Evolutionary conservation across 225 moss, liverwort and hornwort genomes (phyloP).

Genomic region (Thuidium tamariscinum): DNA sequence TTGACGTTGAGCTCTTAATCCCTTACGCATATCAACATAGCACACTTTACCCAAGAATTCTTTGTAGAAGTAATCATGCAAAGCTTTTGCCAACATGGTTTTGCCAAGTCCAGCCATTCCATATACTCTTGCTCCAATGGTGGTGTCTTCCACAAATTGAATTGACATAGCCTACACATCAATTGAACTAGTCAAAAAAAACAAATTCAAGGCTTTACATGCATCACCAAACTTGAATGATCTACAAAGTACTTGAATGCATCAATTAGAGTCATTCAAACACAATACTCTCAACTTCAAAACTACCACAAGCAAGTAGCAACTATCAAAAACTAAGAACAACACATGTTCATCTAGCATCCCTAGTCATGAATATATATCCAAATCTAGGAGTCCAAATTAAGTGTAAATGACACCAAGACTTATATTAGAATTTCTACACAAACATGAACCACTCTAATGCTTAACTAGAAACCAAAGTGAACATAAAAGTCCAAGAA

Average conservation of each 20-base stretch:
- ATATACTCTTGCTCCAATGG: neutral
- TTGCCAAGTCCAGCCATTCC: neutral
- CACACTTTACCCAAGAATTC: neutral
- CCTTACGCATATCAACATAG: neutral
- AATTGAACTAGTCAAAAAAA: neutral
- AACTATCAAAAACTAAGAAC: fast-evolving
- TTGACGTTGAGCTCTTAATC: fast-evolving
- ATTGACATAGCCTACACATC: neutral
- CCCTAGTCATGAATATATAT: fast-evolving
- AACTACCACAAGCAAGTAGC: too few species aligned
- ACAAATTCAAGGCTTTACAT: neutral
- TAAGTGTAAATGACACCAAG: fast-evolving
- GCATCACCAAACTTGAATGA: neutral
- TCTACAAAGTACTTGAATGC: too few species aligned
- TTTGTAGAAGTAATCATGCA: neutral
- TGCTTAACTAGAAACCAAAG: neutral
- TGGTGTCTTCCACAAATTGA: neutral
- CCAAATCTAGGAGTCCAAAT: neutral
- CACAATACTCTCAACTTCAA: too few species aligned
- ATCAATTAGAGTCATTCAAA: fast-evolving
- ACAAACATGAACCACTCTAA: too few species aligned
- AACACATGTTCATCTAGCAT: neutral
- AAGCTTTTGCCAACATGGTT: neutral
- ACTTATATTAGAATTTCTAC: fast-evolving
- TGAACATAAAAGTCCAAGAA: neutral